Evolutionary conservation across 352 stramenopile species (phyloP).

Genomic region (Phytopythium mirpurense): DNA sequence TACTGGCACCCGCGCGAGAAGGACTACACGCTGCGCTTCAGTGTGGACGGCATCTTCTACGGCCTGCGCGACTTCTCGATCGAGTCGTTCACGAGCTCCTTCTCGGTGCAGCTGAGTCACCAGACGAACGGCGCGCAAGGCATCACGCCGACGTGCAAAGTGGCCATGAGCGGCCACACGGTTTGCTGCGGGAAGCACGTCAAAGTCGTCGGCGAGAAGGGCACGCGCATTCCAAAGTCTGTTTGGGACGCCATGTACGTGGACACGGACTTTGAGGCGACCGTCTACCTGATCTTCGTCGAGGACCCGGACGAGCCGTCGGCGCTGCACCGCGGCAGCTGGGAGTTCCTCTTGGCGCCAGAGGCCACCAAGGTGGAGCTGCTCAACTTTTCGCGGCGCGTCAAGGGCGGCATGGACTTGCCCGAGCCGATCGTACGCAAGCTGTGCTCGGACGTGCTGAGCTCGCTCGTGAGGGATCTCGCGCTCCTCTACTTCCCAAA

Average conservation of each 20-base stretch:
- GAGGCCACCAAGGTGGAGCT: conserved; percentile 62
- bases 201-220: conserved; percentile 72
- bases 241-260: conserved; percentile 80
- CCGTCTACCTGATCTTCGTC: conserved; percentile 58
- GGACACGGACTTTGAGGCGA: conserved; percentile 57
- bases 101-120: conserved; percentile 58
- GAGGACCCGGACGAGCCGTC: conserved; percentile 36
- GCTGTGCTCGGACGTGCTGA: conserved; percentile 61
- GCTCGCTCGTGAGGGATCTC: conserved; percentile 51
- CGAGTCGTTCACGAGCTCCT: conserved; percentile 54
- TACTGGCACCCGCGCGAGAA: conserved; percentile 74
- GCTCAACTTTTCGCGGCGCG: conserved; percentile 56
- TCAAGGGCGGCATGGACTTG: conserved; percentile 64
- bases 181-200: conserved; percentile 68
- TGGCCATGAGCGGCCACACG: conserved; percentile 55
- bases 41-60: conserved; percentile 77
- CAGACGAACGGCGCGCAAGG: conserved; percentile 60
- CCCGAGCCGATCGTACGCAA: conserved; percentile 68
- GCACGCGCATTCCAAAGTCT: conserved; percentile 69
- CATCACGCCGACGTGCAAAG: conserved; percentile 61
- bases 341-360: conserved; percentile 55
- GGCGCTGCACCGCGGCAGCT: conserved; percentile 34
- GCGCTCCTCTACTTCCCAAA: conserved; percentile 58
- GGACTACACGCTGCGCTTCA: conserved; percentile 71
- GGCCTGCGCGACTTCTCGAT: conserved; percentile 66